Evolutionary conservation across 192 early-diverging fungal species (phyloP), one percentile per base, ranked within the genome.

Genomic region (Backusella sp.): DNA sequence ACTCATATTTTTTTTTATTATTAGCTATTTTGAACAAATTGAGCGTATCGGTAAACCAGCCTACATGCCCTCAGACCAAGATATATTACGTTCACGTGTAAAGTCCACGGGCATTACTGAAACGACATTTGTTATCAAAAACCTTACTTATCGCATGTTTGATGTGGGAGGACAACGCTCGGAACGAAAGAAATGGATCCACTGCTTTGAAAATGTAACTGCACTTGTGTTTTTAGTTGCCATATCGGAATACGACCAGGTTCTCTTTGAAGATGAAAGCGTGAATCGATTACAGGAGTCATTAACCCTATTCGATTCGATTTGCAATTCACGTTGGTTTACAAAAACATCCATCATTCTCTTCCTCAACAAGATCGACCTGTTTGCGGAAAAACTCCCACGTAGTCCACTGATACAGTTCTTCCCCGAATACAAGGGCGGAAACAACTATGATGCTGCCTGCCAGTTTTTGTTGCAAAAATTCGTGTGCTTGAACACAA

Each of bases 111-210:
- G 96, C 73, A 99, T 99, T 78, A 97, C 95, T 42, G 97, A 99
- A 83, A 97, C 95, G 3, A 92, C 92, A 7, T 97, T 99, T 84
- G 79, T 91, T 34, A 94, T 99, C 75, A 94, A 93, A 30, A 95
- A 96, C 46, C 83, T 97, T 59, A 96, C 94, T 36, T 99, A 97
- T 84, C 90, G 95, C 74, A 96, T 99, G 94, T 94, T 96, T 84
- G 97, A 99, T 87, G 97, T 99, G 56, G 97, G 97, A 78, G 97
- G 97, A 49, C 97, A 99, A 88, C 92, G 97, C 53, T 96, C 95
- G 52, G 97, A 99, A 87, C 90, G 97, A 78, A 99, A 99, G 79
- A 99, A 99, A 87, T 98, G 97, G 97, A 97, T 97, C 76, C 97
- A 97, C 85, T 99, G 96, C 78, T 99, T 99, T 76, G 97, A 99